A percentile compares a stretch with the other conserved stretches of the same genome.
Conservation (phyloP, 192 early-diverging fungal genomes). For the Obelidium mucronatum region DNA sequence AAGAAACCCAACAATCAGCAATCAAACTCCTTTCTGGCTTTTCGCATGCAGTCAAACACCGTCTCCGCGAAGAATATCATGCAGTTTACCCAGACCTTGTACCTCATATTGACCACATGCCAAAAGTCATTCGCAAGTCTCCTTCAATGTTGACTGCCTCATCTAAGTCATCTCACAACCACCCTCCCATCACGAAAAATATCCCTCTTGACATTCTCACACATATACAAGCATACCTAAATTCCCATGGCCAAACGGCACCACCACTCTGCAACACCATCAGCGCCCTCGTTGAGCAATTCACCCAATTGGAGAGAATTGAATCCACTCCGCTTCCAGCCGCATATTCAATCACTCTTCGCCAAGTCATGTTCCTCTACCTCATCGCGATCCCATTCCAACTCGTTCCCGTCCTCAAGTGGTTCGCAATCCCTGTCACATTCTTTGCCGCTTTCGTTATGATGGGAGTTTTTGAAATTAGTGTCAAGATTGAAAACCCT, state of each 20-base stretch:
- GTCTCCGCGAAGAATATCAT: constrained; percentile 67
- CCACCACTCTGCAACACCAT: background rate
- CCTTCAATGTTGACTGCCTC: too few relatives aligned
- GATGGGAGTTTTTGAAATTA: constrained; percentile 76
- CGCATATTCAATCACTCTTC: constrained; percentile 86
- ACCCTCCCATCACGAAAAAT: background rate
- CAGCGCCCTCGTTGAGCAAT: background rate
- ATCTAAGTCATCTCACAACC: too few relatives aligned
- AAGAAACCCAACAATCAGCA: constrained; percentile 59
- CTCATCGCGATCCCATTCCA: constrained; percentile 83
- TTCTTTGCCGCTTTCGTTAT: constrained; percentile 74
- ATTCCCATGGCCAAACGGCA: background rate
- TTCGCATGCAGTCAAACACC: constrained; percentile 76
- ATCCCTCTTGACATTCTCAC: background rate
- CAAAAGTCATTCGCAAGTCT: constrained; percentile 45
- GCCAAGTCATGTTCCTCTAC: constrained; percentile 76
- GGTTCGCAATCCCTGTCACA: constrained; percentile 64
- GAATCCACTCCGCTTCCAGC: constrained; percentile 33
- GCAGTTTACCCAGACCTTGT: too few relatives aligned
- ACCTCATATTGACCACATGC: constrained; percentile 55
- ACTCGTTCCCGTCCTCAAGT: constrained; percentile 57
- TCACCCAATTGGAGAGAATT: background rate
- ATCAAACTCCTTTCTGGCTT: constrained; percentile 77
- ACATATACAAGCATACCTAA: background rate
- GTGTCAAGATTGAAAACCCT: constrained; percentile 30